Percentiles rank a stretch among this genome's conserved stretches.
Evolutionary conservation across 2,329 filamentous ascomycete genomes (phyloP).

Genomic region (Pochonia chlamydosporia): DNA sequence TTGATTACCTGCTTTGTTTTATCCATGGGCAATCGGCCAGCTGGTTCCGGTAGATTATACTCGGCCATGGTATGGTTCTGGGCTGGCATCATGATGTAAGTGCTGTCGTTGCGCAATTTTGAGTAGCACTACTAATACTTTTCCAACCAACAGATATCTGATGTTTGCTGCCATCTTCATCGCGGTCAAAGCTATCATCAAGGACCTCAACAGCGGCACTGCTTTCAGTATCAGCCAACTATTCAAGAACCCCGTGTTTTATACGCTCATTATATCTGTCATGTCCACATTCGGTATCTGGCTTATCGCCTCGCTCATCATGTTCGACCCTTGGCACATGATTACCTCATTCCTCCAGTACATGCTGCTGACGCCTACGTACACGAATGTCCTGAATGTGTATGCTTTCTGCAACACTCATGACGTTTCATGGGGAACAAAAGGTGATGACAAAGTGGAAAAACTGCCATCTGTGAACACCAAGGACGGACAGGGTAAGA

Average conservation of each 20-base stretch:
- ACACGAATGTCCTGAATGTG: conserved; percentile 97
- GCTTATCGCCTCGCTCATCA: conserved; percentile 84
- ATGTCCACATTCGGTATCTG: conserved; percentile 90
- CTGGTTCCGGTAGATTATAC: conserved; percentile 90
- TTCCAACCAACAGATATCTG: conserved; percentile 56
- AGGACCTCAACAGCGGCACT: conserved; percentile 53
- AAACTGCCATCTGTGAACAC: conserved; percentile 83
- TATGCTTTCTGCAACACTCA: conserved; percentile 99
- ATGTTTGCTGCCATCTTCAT: conserved; percentile 95
- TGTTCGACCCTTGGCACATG: conserved; percentile 99
- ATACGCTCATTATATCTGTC: conserved; percentile 88
- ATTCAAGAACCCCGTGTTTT: conserved; percentile 84
- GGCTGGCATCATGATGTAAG: conserved; percentile 87
- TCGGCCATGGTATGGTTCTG: conserved; percentile 98
- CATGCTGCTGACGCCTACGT: conserved; percentile 87
- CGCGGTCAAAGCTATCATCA: conserved; percentile 77
- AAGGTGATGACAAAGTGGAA: conserved; percentile 93
- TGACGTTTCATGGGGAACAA: conserved; percentile 97
- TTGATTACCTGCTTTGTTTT: conserved; percentile 93
- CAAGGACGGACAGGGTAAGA: conserved; percentile 85
- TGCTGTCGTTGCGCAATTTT: conserved; percentile 12
- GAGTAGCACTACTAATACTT: not conserved
- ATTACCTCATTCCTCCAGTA: conserved; percentile 94
- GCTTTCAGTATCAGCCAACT: conserved; percentile 67
- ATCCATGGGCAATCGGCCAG: conserved; percentile 87